Evolutionary conservation across 306 rosid species (phyloP), one percentile per base, ranked within the genome.

Genomic region (Fragaria vesca): DNA sequence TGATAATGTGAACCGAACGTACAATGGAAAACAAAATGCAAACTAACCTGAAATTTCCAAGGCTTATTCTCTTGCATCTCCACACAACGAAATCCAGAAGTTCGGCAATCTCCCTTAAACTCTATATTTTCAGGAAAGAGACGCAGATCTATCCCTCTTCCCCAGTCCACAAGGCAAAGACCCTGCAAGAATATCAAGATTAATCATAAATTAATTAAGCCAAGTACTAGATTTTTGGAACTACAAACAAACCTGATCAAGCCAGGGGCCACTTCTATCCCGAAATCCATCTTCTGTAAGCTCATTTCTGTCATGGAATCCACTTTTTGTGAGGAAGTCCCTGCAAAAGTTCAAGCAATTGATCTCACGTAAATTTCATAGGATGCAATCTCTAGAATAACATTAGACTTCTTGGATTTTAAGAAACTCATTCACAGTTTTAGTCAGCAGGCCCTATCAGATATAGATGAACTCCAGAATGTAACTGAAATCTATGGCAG

Each of bases 91-190:
- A 95, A 93, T 51, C 97, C 97, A 55, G 97, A 95, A 88, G 97
- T 93, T 77, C 88, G 70, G 83, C 96, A 87, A 78, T 95, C 99
- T 76, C 96, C 99, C 47, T 20, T 88, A 55, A 95, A 95, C 78
- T 82, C 77, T 2, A 82, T 73, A 79, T 85, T 73, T 60, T 85
- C 89, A 52, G 99, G 93, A 87, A 95, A 91, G 83, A 92, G 97
- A 74, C 47, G 83, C 74, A 87, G 79, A 83, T 92, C 99, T 76
- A 95, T 95, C 65, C 97, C 97, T 75, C 97, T 87, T 86, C 99
- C 99, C 99, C 97, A 95, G 87, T 91, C 99, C 73, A 95, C 97
- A 78, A 95, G 97, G 88, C 96, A 92, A 78, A 95, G 91, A 73
- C 97, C 99, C 99, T 93, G 84, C 80, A 75, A 69, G 9, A 76